These are phyloP conservation scores for Mikania micrantha DNA, from an alignment of 129 eudicot species.

Conservation along the genomic window DNA sequence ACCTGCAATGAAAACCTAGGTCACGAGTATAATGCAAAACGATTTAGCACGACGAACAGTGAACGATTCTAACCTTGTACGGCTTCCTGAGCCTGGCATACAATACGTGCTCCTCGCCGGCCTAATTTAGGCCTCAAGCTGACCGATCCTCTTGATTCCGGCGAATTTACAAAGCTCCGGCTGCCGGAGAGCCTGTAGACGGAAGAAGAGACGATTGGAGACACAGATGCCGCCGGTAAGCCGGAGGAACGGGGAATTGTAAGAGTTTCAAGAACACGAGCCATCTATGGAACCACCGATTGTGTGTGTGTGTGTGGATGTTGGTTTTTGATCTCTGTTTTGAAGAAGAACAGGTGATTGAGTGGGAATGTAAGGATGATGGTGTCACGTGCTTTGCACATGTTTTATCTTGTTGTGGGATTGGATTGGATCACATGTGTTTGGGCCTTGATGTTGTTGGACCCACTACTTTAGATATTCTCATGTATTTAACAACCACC, in stretches of 20 bases:
- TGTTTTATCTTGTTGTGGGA: not conserved
- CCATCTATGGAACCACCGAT: slow-evolving; percentile 32
- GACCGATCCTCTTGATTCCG: slow-evolving; percentile 38
- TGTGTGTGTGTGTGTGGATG: not conserved
- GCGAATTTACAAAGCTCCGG: slow-evolving; percentile 29
- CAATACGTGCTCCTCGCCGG: slow-evolving; percentile 43
- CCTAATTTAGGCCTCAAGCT: slow-evolving; percentile 21
- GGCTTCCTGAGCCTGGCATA: slow-evolving; percentile 70
- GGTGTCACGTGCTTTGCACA: slow-evolving; percentile 24
- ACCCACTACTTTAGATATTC: slow-evolving; percentile 11
- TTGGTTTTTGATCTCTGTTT: slow-evolving; percentile 17
- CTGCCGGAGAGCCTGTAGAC: slow-evolving; percentile 26
- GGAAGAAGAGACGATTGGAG: slow-evolving; percentile 33
- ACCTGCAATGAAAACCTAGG: not conserved
- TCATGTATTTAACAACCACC: not conserved
- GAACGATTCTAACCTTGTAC: slow-evolving; percentile 40
- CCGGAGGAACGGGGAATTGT: slow-evolving; percentile 53
- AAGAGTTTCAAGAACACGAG: slow-evolving; percentile 50
- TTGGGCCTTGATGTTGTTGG: slow-evolving; percentile 16
- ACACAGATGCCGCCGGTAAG: slow-evolving; percentile 33
- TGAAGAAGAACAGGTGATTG: not conserved
- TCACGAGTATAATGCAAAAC: not conserved
- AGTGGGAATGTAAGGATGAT: not conserved
- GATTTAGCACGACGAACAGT: not conserved
- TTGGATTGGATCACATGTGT: slow-evolving; percentile 6